A percentile compares a stretch with the other conserved stretches of the same genome.
Evolutionary conservation across 192 early-diverging fungal genomes (phyloP).

Genomic region (Coemansia sp.): DNA sequence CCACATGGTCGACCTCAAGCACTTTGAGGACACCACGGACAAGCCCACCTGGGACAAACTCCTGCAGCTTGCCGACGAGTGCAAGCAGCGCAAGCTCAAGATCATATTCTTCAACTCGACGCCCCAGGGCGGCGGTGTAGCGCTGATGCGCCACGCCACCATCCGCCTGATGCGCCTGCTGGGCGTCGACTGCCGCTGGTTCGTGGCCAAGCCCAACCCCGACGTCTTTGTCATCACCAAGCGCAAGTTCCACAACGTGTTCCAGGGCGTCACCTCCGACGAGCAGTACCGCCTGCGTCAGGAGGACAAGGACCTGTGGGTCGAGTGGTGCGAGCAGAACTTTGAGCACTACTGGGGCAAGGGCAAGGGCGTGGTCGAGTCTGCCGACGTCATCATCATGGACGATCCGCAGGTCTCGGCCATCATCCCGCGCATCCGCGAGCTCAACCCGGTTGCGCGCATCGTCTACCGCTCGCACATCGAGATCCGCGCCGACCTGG

Average conservation of each 20-base stretch:
- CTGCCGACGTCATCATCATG: constrained; percentile 80
- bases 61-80: constrained; percentile 54
- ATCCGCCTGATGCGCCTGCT: constrained; percentile 68
- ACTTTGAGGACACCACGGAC: constrained; percentile 65
- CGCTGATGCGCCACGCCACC: constrained; percentile 83
- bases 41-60: constrained; percentile 68
- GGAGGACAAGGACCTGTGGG: constrained; percentile 64
- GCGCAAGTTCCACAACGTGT: constrained; percentile 83
- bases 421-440: constrained; percentile 75
- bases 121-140: constrained; percentile 82
- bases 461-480: constrained; percentile 84
- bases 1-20: constrained; percentile 59
- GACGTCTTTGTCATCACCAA: constrained; percentile 87
- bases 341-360: constrained; percentile 72
- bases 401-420: constrained; percentile 83
- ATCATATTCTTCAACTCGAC: constrained; percentile 79
- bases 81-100: constrained; percentile 58
- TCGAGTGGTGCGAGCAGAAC: constrained; percentile 66
- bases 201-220: constrained; percentile 76
- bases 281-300: constrained; percentile 47
- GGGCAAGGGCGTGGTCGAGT: constrained; percentile 61
- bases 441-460: constrained; percentile 62
- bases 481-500: constrained; percentile 74
- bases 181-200: constrained; percentile 69
- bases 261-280: constrained; percentile 74